Evolutionary conservation across 495 filamentous ascomycete species (phyloP).

Genomic region (Platismatia glauca): DNA sequence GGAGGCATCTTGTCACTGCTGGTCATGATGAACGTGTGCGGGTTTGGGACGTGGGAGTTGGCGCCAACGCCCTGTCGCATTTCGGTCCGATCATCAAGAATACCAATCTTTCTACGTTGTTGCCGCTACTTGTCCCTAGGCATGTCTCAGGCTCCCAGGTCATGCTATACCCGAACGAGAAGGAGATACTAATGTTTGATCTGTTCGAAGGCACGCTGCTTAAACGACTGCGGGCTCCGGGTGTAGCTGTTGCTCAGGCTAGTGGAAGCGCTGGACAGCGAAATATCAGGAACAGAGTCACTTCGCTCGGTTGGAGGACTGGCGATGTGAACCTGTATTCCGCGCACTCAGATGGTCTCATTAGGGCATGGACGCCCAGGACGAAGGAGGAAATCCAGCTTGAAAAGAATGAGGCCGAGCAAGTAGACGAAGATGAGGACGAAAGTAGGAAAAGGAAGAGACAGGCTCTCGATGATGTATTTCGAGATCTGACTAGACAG

Average conservation of each 20-base stretch:
- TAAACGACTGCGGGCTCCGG: conserved; percentile 57
- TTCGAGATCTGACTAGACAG: conserved; percentile 28
- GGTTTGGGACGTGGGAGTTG: conserved; percentile 72
- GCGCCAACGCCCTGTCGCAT: conserved; percentile 73
- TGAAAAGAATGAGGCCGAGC: conserved; percentile 34
- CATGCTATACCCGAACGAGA: conserved; percentile 68
- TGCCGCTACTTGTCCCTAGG: conserved; percentile 52
- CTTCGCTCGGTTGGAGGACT: conserved; percentile 61
- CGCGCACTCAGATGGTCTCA: conserved; percentile 44
- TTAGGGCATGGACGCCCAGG: conserved; percentile 46
- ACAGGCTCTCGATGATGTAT: conserved; percentile 41
- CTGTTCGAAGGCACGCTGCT: conserved; percentile 64
- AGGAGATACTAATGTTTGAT: conserved; percentile 63
- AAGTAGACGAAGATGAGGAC: conserved; percentile 30
- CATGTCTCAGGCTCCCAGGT: conserved; percentile 45
- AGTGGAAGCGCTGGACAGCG: conserved; percentile 31
- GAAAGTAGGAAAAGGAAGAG: conserved; percentile 43
- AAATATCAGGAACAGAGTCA: conserved; percentile 50
- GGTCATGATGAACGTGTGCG: conserved; percentile 76
- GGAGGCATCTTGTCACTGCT: conserved; percentile 60
- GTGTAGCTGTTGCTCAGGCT: conserved; percentile 37
- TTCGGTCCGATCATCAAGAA: conserved; percentile 76
- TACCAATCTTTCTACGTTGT: conserved; percentile 51
- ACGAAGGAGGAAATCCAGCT: conserved; percentile 47
- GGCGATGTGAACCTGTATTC: conserved; percentile 45